Percentiles rank a stretch among this genome's conserved stretches.
Evolutionary conservation across 345 rosid genomes (phyloP).

Genomic region (Linum lewisii): DNA sequence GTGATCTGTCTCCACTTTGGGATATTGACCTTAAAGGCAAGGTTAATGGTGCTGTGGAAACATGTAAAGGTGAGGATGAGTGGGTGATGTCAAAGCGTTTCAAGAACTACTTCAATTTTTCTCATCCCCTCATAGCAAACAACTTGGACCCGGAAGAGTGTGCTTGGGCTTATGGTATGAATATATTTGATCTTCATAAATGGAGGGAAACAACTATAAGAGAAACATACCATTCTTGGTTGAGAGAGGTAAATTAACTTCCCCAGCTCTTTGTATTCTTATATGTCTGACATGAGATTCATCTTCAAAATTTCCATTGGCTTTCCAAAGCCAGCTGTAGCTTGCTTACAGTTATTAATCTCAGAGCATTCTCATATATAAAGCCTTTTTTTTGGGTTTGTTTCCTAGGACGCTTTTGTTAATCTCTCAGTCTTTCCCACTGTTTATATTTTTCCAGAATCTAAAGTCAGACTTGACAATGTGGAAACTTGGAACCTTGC

Average conservation of each 20-base stretch:
- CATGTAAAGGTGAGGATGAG: constrained; percentile 91
- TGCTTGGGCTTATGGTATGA: constrained; percentile 99
- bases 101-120: constrained; percentile 95
- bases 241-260: constrained; percentile 59
- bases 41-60: constrained; percentile 98
- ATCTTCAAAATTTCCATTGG: too few relatives aligned
- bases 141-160: constrained; percentile 87
- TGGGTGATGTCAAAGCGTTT: constrained; percentile 99
- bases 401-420: background rate
- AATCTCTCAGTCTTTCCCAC: too few relatives aligned
- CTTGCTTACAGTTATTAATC: too few relatives aligned
- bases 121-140: constrained; percentile 85
- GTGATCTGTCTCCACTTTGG: constrained; percentile 89
- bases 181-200: constrained; percentile 74
- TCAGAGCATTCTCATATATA: too few relatives aligned
- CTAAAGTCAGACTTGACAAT: constrained; percentile 77
- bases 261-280: too few relatives aligned
- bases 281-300: too few relatives aligned
- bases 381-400: too few relatives aligned
- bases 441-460: constrained; percentile 43
- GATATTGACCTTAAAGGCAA: constrained; percentile 80
- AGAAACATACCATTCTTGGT: constrained; percentile 93
- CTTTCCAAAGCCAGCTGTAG: too few relatives aligned
- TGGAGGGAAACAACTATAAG: constrained; percentile 87
- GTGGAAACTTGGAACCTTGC: constrained; percentile 98